Evolutionary conservation across 441 rosid genomes (phyloP).

Genomic region (Cnidoscolus chayamansa): DNA sequence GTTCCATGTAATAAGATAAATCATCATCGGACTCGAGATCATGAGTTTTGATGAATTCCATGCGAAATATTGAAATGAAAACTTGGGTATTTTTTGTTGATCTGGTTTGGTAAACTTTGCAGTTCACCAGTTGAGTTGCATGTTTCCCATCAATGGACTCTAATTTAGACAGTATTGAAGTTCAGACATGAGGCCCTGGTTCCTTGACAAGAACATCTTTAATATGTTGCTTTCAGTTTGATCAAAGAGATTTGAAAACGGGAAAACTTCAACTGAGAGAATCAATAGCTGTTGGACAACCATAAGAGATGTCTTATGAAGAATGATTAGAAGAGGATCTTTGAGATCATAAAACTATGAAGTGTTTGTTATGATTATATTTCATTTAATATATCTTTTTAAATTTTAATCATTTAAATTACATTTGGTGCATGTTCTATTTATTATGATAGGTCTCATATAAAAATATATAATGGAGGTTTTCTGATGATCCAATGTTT

Average conservation of each 20-base stretch:
- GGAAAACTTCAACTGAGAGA: slow-evolving; percentile 18
- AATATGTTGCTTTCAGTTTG: slow-evolving; percentile 13
- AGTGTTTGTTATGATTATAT: no score
- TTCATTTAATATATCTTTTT: no score
- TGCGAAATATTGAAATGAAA: background rate
- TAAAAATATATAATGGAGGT: no score
- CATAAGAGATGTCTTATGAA: background rate
- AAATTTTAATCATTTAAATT: no score
- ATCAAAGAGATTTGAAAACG: background rate
- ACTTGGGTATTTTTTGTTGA: slow-evolving; percentile 4
- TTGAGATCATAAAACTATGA: slow-evolving; percentile 9
- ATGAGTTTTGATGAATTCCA: slow-evolving; percentile 18
- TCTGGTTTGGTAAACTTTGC: background rate
- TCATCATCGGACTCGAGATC: slow-evolving; percentile 9
- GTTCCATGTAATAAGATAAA: slow-evolving; percentile 39
- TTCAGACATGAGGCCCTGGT: no score
- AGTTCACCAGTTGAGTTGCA: no score
- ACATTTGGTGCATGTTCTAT: no score
- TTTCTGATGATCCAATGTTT: no score
- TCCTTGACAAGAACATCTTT: background rate
- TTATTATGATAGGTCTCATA: no score
- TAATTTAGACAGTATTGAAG: no score
- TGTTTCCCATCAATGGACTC: no score
- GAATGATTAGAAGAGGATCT: background rate
- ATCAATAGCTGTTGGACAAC: slow-evolving; percentile 24